Conservation (phyloP, 164 flowering plant species). For the Annona cherimola region DNA sequence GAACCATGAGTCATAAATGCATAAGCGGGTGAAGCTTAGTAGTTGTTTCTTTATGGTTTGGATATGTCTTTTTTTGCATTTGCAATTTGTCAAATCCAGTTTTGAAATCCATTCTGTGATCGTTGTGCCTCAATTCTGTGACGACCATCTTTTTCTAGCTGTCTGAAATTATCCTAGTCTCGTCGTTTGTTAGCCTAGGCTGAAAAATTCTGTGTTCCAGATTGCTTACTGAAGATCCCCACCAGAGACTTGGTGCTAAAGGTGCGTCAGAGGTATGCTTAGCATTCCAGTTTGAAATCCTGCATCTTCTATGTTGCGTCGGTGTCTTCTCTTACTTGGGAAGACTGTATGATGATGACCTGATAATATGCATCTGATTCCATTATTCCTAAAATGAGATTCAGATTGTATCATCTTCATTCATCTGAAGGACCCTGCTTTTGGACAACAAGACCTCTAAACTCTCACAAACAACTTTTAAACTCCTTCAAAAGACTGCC, state of each 20-base stretch:
- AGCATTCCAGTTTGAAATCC: background rate
- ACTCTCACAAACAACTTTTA: too few species aligned
- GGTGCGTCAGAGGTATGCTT: slow-evolving; percentile 87
- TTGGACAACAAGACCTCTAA: too few species aligned
- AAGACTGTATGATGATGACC: background rate
- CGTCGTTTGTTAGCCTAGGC: background rate
- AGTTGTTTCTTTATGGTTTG: background rate
- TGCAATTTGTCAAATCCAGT: background rate
- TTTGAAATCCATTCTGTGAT: background rate
- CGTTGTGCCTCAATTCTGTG: background rate
- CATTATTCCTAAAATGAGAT: background rate
- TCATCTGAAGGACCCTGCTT: background rate
- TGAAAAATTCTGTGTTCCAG: slow-evolving; percentile 27
- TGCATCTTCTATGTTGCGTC: background rate
- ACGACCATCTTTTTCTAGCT: background rate
- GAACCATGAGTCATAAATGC: background rate
- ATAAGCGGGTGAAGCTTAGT: background rate
- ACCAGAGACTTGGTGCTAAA: slow-evolving; percentile 90
- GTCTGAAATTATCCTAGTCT: background rate
- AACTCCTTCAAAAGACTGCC: too few species aligned
- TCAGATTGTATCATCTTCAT: background rate
- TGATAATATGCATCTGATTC: background rate
- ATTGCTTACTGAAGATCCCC: slow-evolving; percentile 90
- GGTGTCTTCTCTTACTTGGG: background rate
- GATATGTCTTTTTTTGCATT: background rate